Percentiles rank a stretch among this genome's conserved stretches.
These are phyloP conservation scores for Diaporthe citriasiana DNA, from an alignment of 2,329 filamentous ascomycete species.

Conservation along the genomic window DNA sequence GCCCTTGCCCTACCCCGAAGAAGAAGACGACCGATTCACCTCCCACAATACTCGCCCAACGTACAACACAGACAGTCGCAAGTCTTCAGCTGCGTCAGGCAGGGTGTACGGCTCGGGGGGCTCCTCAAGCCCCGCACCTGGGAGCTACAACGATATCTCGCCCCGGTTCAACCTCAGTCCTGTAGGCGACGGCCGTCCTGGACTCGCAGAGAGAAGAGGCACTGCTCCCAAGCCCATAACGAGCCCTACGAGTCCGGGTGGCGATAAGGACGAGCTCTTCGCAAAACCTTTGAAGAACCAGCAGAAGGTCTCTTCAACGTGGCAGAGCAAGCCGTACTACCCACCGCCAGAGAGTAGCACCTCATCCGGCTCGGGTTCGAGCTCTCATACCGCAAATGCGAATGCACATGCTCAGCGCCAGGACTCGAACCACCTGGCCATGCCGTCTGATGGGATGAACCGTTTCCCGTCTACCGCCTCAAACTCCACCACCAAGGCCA, in stretches of 20 bases:
- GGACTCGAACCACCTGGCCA: conserved; percentile 52
- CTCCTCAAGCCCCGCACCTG: conserved; percentile 52
- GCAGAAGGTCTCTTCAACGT: conserved; percentile 59
- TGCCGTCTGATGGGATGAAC: conserved; percentile 68
- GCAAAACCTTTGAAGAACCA: conserved; percentile 71
- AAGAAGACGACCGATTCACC: conserved; percentile 66
- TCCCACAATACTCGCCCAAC: conserved; percentile 56
- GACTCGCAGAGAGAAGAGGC: conserved; percentile 85
- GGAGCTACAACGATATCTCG: conserved; percentile 63
- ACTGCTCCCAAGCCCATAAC: conserved; percentile 86
- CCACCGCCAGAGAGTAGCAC: conserved; percentile 65
- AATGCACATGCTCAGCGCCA: conserved; percentile 43
- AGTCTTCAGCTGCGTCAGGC: conserved; percentile 50
- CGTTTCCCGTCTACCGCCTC: conserved; percentile 86
- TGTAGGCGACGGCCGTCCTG: conserved; percentile 70
- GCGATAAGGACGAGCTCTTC: conserved; percentile 85
- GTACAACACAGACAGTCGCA: conserved; percentile 59
- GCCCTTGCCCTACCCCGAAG: conserved; percentile 79
- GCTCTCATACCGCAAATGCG: conserved; percentile 46
- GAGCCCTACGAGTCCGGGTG: conserved; percentile 83
- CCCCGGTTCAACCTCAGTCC: conserved; percentile 70
- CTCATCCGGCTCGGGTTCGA: conserved; percentile 47
- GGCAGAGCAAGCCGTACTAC: conserved; percentile 72
- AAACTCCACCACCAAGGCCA: conserved; percentile 91
- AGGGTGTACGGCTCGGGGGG: conserved; percentile 53